Evolutionary conservation across 108 stramenopile species (phyloP), one percentile per base, ranked within the genome.

Genomic region (Pseudonitzschia delicatissima): DNA sequence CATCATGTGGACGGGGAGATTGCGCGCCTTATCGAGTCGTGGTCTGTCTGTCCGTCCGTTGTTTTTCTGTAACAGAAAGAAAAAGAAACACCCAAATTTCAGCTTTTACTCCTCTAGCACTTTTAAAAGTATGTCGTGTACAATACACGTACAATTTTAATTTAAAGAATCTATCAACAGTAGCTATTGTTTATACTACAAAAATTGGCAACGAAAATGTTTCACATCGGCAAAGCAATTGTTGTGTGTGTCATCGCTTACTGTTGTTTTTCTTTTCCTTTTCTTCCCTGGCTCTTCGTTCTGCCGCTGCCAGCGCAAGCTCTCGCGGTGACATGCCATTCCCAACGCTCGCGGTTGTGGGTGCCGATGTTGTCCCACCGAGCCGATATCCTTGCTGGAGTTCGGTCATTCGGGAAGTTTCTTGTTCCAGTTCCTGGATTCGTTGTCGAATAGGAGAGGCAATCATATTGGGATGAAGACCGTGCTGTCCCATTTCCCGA

Each of bases 221-320:
- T n/a, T n/a, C n/a, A n/a, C n/a, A n/a, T n/a, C n/a, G n/a, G n/a
- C n/a, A n/a, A n/a, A n/a, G n/a, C n/a, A n/a, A n/a, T n/a, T n/a
- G n/a, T n/a, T n/a, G n/a, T n/a, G n/a, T n/a, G n/a, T n/a, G n/a
- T n/a, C n/a, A n/a, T n/a, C n/a, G n/a, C n/a, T n/a, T n/a, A n/a
- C n/a, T 44, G 42, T 59, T 61, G 17, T 67, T 35, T 49, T 59
- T 33, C 33, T 59, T 40, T 48, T 74, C 34, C 44, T 71, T 27
- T 48, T 78, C 63, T 25, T 84, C 71, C 37, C 73, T 64, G 4
- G 79, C 71, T 34, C 87, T 69, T 57, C 62, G 70, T 64, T 90
- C 88, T n/a, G 88, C 88, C 3, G 88, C 88, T 26, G 82, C 88
- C 47, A 87, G 59, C 2, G 84, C 86, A 7, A 57, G 66, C 57